A percentile compares a stretch with the other conserved stretches of the same genome.
phyloP scores from a whole-genome alignment of 2,329 filamentous ascomycete species.

The Ophiocordyceps sinensis region DNA sequence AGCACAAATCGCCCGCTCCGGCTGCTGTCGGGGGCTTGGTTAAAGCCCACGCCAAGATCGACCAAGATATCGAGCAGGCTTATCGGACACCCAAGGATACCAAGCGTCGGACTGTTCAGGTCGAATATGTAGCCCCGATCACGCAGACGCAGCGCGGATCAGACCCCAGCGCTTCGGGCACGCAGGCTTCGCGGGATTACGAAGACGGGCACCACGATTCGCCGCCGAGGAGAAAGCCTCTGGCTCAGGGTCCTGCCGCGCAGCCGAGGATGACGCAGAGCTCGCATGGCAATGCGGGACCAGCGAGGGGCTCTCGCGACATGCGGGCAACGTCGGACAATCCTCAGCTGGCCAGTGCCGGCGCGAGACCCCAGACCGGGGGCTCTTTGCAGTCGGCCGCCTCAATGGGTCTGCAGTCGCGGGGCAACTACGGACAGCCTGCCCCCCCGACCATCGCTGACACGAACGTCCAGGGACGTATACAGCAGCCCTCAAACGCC shows the following conservation, averaged over 20 bases:
- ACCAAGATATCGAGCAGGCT: slow-evolving; percentile 43
- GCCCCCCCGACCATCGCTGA: slow-evolving; percentile 74
- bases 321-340: slow-evolving; percentile 24
- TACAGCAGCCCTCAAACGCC: slow-evolving; percentile 54
- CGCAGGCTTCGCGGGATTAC: slow-evolving; percentile 26
- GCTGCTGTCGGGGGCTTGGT: slow-evolving; percentile 46
- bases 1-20: slow-evolving; percentile 41
- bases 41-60: slow-evolving; percentile 62
- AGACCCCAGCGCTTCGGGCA: slow-evolving; percentile 12
- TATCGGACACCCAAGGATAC: slow-evolving; percentile 62
- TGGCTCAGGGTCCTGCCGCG: slow-evolving; percentile 38
- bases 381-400: slow-evolving; percentile 59
- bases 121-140: slow-evolving; percentile 89
- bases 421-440: slow-evolving; percentile 68
- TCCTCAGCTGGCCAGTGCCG: slow-evolving; percentile 27
- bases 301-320: slow-evolving; percentile 14
- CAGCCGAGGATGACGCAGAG: slow-evolving; percentile 30
- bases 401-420: slow-evolving; percentile 51
- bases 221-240: slow-evolving; percentile 37
- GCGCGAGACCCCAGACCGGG: slow-evolving; percentile 60
- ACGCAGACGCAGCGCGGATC: slow-evolving; percentile 68
- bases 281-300: slow-evolving; percentile 21
- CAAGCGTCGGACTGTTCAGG: slow-evolving; percentile 88
- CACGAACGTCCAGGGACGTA: slow-evolving; percentile 78
- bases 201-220: slow-evolving; percentile 17